Conservation (phyloP, 176 grass and related monocot genomes). For the Ananas comosus region DNA sequence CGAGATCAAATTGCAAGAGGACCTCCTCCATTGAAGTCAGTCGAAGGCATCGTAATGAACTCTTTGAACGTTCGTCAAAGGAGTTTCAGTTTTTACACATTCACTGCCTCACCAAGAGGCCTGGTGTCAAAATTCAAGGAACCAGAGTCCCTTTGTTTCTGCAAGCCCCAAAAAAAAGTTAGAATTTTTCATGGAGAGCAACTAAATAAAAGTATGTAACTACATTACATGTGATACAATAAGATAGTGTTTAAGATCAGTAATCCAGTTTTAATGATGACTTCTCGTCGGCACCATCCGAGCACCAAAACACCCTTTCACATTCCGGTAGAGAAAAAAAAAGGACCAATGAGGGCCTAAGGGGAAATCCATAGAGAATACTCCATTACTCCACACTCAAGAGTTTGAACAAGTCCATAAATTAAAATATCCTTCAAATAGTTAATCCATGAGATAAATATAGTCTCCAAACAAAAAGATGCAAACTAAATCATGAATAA, state of each 20-base stretch:
- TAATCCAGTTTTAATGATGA: no score
- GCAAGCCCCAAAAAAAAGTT: constrained; percentile 4
- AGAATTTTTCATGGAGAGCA: not conserved
- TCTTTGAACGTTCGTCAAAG: constrained; percentile 29
- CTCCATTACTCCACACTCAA: no score
- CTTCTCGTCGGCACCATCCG: no score
- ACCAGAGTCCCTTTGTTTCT: constrained; percentile 16
- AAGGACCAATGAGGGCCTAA: no score
- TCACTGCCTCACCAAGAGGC: constrained; percentile 11
- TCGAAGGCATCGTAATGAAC: constrained; percentile 19
- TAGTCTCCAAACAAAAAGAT: not conserved
- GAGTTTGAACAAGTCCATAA: no score
- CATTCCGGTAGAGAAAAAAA: no score
- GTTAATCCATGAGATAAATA: no score
- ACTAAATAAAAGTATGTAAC: no score
- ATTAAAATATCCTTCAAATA: not conserved
- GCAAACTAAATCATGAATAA: not conserved
- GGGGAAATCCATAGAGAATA: no score
- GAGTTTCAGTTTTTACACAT: constrained; percentile 29
- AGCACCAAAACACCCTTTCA: no score
- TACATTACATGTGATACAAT: no score
- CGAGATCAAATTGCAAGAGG: constrained; percentile 32
- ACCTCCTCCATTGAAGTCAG: not conserved
- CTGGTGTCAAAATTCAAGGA: not conserved
- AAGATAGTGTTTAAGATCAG: no score